A percentile compares a stretch with the other conserved stretches of the same genome.
phyloP scores from a whole-genome alignment of 2,329 filamentous ascomycete species.

The Trichoderma sp. region DNA sequence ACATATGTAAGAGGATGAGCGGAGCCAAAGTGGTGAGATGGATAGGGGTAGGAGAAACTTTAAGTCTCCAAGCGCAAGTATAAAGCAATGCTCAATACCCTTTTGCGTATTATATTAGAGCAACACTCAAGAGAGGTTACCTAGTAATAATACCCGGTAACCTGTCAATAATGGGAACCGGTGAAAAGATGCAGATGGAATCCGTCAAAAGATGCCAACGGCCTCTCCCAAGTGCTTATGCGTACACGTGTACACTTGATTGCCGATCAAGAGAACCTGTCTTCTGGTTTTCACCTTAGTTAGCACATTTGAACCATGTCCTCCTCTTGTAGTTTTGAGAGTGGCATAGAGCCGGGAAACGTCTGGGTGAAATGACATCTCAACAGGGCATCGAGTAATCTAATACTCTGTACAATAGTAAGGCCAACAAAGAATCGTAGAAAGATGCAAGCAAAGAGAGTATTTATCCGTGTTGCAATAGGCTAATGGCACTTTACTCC shows the following conservation, averaged over 20 bases:
- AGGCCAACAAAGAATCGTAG: background rate
- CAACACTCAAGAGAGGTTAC: background rate
- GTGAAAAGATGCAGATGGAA: background rate
- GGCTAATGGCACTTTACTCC: background rate
- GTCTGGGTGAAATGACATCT: background rate
- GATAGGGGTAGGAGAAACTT: background rate
- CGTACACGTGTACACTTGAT: background rate
- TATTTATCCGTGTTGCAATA: background rate
- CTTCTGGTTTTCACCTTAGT: background rate
- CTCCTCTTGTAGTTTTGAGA: background rate
- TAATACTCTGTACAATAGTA: background rate
- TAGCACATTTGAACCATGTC: background rate
- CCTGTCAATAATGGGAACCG: background rate
- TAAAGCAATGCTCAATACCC: background rate
- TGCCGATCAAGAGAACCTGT: background rate
- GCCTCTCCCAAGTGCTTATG: background rate
- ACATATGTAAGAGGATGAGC: background rate
- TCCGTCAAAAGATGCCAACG: background rate
- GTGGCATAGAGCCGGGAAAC: background rate
- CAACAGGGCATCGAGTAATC: background rate
- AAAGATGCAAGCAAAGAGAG: too few species aligned
- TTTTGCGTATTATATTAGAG: background rate
- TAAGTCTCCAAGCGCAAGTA: background rate
- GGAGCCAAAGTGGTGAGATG: background rate
- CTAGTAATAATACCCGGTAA: fast-evolving